Evolutionary conservation across 2,329 filamentous ascomycete species (phyloP).

Genomic region (Fusarium sororula): DNA sequence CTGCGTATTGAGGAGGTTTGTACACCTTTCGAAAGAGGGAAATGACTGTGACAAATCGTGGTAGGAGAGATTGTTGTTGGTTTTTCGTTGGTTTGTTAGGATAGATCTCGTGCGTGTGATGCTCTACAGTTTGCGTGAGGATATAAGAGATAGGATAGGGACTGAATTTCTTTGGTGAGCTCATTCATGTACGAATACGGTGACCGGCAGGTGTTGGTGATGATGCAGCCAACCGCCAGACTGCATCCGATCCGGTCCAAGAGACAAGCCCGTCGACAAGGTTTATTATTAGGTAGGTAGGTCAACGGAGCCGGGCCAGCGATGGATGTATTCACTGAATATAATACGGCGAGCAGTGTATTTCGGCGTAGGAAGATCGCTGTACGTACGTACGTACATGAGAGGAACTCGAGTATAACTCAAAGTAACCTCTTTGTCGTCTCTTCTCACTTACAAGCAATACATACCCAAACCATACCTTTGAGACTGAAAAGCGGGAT

Average conservation of each 20-base stretch:
- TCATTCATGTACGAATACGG: slow-evolving; percentile 28
- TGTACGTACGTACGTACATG: no score
- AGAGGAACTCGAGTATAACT: no score
- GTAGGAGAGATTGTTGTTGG: not conserved
- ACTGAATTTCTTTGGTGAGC: not conserved
- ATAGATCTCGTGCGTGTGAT: not conserved
- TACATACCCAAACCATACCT: not conserved
- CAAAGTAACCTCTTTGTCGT: not conserved
- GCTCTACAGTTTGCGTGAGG: not conserved
- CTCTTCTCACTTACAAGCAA: not conserved
- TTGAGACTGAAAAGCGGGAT: not conserved
- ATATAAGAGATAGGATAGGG: not conserved
- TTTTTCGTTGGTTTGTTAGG: not conserved
- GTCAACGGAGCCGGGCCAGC: slow-evolving; percentile 2
- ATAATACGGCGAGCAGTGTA: not conserved
- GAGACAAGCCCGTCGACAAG: not conserved
- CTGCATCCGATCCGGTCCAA: slow-evolving; percentile 13
- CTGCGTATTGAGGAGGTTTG: slow-evolving; percentile 26
- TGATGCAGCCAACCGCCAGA: slow-evolving; percentile 16
- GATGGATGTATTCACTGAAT: not conserved
- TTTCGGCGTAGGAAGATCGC: not conserved
- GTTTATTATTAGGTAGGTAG: not conserved
- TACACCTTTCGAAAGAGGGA: slow-evolving; percentile 17
- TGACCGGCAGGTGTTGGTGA: slow-evolving; percentile 15
- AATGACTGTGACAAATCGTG: not conserved